Evolutionary conservation across 2,329 filamentous ascomycete genomes (phyloP).

Genomic region (Pseudogymnoascus sp.): DNA sequence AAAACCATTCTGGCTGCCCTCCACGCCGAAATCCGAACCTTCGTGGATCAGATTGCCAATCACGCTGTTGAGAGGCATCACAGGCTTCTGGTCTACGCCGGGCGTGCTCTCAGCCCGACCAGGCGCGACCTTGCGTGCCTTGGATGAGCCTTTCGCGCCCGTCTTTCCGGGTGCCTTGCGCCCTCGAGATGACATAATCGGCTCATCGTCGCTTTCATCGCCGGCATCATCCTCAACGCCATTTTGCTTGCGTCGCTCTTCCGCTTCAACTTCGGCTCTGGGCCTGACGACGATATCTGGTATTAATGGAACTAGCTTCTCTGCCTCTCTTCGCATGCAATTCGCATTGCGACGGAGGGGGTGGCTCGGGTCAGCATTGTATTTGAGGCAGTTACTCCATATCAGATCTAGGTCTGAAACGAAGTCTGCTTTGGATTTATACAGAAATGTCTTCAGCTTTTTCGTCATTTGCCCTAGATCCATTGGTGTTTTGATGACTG

Average conservation of each 20-base stretch:
- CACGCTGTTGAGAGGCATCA: conserved; percentile 59
- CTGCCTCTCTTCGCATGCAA: conserved; percentile 94
- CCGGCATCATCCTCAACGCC: conserved; percentile 75
- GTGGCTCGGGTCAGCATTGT: conserved; percentile 85
- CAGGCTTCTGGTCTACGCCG: conserved; percentile 65
- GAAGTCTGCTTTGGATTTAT: conserved; percentile 90
- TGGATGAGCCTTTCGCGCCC: conserved; percentile 58
- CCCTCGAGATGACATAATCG: conserved; percentile 94
- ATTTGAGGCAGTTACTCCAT: conserved; percentile 94
- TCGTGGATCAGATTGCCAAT: conserved; percentile 52
- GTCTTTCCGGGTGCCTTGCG: conserved; percentile 78
- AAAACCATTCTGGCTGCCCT: conserved; percentile 77
- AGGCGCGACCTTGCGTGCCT: conserved; percentile 63
- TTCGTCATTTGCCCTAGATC: conserved; percentile 97
- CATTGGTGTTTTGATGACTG: conserved; percentile 95
- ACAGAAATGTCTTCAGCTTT: conserved; percentile 75
- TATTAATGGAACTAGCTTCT: conserved; percentile 91
- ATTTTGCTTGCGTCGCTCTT: conserved; percentile 76
- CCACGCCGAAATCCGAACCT: conserved; percentile 67
- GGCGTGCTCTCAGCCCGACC: conserved; percentile 76
- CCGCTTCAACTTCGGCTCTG: conserved; percentile 87
- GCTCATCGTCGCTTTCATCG: conserved; percentile 93
- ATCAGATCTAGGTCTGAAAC: conserved; percentile 90
- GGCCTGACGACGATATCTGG: conserved; percentile 87
- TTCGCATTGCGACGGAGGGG: conserved; percentile 87